Percentiles rank a stretch among this genome's conserved stretches.
These are phyloP conservation scores for Lactifluus subvellereus DNA, from an alignment of 768 basidiomycete genomes.

Conservation along the genomic window DNA sequence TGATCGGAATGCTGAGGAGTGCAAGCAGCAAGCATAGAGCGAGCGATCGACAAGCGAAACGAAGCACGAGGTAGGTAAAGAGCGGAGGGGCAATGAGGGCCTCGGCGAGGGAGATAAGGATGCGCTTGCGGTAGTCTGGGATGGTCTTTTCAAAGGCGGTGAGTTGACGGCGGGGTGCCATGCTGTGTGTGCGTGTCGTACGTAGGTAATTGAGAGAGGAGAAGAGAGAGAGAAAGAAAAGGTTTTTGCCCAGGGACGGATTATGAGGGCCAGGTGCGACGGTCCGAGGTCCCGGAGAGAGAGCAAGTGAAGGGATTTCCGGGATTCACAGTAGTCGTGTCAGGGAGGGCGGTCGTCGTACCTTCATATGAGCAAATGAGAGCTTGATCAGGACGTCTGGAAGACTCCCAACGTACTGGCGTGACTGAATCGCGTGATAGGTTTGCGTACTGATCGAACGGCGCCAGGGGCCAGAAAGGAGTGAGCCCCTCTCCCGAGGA, in stretches of 20 bases:
- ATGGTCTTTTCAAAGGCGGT: slow-evolving; percentile 21
- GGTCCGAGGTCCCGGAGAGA: background rate
- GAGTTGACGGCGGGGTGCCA: slow-evolving; percentile 14
- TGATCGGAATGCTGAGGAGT: slow-evolving; percentile 8
- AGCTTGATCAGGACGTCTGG: slow-evolving; percentile 38
- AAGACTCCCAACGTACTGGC: background rate
- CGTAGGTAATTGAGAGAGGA: background rate
- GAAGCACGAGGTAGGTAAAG: slow-evolving; percentile 10
- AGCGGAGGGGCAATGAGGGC: slow-evolving; percentile 18
- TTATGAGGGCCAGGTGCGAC: background rate
- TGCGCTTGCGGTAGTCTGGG: slow-evolving; percentile 23
- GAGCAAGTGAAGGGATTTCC: background rate
- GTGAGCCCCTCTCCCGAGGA: background rate
- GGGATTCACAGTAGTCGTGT: background rate
- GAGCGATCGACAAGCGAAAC: background rate
- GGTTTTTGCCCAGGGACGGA: background rate
- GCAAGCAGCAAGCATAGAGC: slow-evolving; percentile 7
- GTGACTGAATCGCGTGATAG: background rate
- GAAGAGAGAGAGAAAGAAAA: background rate
- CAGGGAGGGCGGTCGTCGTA: background rate
- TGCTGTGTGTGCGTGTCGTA: background rate
- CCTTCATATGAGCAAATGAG: slow-evolving; percentile 38
- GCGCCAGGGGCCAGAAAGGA: background rate
- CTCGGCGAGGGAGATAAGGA: slow-evolving; percentile 15
- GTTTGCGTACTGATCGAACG: background rate